phyloP scores from a whole-genome alignment of 1,284 basidiomycete species.

The Sutorius eximius region DNA sequence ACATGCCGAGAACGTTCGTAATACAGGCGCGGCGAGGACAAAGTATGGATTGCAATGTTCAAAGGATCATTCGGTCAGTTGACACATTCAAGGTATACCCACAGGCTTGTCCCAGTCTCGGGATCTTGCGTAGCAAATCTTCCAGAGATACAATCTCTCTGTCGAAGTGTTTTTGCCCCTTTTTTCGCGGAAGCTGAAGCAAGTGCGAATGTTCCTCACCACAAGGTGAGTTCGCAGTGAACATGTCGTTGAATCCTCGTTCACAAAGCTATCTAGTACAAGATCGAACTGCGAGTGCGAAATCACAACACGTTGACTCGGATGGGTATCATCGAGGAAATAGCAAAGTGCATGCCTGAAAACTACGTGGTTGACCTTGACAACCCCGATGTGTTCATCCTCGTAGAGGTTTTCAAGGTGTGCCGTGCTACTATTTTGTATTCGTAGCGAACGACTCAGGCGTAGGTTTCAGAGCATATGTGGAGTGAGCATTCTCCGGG shows the following conservation, averaged over 20 bases:
- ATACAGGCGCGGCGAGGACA: slow-evolving; percentile 64
- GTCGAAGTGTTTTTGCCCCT: slow-evolving; percentile 49
- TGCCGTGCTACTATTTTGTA: slow-evolving; percentile 11
- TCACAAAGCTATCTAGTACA: slow-evolving; percentile 53
- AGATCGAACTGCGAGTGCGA: slow-evolving; percentile 70
- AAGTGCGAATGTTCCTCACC: slow-evolving; percentile 16
- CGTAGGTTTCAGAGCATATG: slow-evolving; percentile 56
- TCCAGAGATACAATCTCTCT: slow-evolving; percentile 64
- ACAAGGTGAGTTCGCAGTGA: slow-evolving; percentile 36
- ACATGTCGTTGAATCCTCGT: background rate
- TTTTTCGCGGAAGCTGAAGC: slow-evolving; percentile 49
- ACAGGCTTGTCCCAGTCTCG: slow-evolving; percentile 69
- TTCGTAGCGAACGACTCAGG: slow-evolving; percentile 1
- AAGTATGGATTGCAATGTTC: slow-evolving; percentile 44
- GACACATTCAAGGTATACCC: slow-evolving; percentile 51
- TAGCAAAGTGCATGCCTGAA: slow-evolving; percentile 68
- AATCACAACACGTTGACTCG: slow-evolving; percentile 70
- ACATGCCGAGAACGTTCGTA: slow-evolving; percentile 61
- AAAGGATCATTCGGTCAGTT: background rate
- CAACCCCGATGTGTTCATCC: slow-evolving; percentile 66
- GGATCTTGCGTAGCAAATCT: slow-evolving; percentile 65
- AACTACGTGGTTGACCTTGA: slow-evolving; percentile 65
- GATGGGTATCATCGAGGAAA: slow-evolving; percentile 57
- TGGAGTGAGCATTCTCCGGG: slow-evolving; percentile 67
- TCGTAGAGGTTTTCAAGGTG: slow-evolving; percentile 82